phyloP scores from a whole-genome alignment of 1,284 basidiomycete species.

The Moesziomyces antarcticus region DNA sequence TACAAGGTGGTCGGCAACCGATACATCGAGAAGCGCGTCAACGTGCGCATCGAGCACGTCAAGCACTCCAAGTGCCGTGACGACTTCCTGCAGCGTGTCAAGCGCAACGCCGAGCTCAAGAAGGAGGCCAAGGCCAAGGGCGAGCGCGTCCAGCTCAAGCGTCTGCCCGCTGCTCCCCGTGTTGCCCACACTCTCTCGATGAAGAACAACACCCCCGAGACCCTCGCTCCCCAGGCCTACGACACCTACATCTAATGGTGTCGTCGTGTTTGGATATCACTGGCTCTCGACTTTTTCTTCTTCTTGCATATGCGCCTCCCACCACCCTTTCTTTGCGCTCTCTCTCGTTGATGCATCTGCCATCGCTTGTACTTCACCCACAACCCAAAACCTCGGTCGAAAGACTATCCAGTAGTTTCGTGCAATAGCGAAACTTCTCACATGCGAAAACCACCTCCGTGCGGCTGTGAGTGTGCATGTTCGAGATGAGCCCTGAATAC shows the following conservation, averaged over 20 bases:
- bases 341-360: slow-evolving; percentile 19
- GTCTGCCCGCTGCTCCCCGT: slow-evolving; percentile 85
- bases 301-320: slow-evolving; percentile 15
- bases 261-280: slow-evolving; percentile 1
- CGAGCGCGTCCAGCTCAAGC: slow-evolving; percentile 86
- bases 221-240: slow-evolving; percentile 87
- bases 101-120: slow-evolving; percentile 88
- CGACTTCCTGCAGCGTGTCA: slow-evolving; percentile 96
- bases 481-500: not conserved
- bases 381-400: slow-evolving; percentile 32
- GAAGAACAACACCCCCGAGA: slow-evolving; percentile 86
- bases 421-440: slow-evolving; percentile 16
- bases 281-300: not conserved
- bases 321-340: slow-evolving; percentile 6
- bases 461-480: not conserved
- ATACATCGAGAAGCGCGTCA: slow-evolving; percentile 99
- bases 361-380: slow-evolving; percentile 31
- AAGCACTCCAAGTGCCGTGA: slow-evolving; percentile 98
- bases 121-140: slow-evolving; percentile 76
- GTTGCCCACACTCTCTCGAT: slow-evolving; percentile 80
- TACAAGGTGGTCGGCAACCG: slow-evolving; percentile 99
- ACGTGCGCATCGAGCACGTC: slow-evolving; percentile 98
- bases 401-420: slow-evolving; percentile 12
- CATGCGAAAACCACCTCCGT: slow-evolving; percentile 37
- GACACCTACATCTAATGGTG: slow-evolving; percentile 68